A percentile compares a stretch with the other conserved stretches of the same genome.
These are phyloP conservation scores for Entomortierella lignicola DNA, from an alignment of 192 early-diverging fungal species.

Conservation along the genomic window DNA sequence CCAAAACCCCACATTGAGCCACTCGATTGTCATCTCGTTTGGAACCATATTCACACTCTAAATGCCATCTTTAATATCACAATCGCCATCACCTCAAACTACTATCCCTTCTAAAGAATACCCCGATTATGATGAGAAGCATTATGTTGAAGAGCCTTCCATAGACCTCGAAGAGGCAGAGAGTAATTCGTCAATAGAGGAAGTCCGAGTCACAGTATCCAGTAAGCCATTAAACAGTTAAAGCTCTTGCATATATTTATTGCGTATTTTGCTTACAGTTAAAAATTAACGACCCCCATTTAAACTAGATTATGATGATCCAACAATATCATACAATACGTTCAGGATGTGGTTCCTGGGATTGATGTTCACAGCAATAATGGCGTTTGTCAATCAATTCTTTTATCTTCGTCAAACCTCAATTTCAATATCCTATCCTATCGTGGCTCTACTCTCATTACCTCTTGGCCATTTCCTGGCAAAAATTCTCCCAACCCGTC, in stretches of 20 bases:
- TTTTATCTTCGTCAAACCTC: slow-evolving; percentile 60
- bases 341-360: slow-evolving; percentile 66
- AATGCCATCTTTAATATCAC: neutral
- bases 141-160: neutral
- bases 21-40: too few relatives aligned
- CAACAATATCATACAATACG: slow-evolving; percentile 58
- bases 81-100: neutral
- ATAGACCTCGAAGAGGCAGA: slow-evolving; percentile 25
- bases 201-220: slow-evolving; percentile 54
- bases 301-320: slow-evolving; percentile 61
- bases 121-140: neutral
- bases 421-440: slow-evolving; percentile 51
- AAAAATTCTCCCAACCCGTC: slow-evolving; percentile 44
- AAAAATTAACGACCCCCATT: slow-evolving; percentile 11
- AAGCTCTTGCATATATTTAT: neutral
- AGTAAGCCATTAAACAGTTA: slow-evolving; percentile 19
- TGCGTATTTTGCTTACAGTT: slow-evolving; percentile 60
- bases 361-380: slow-evolving; percentile 44
- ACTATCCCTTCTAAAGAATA: neutral
- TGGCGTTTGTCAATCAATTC: slow-evolving; percentile 65
- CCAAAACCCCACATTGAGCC: too few relatives aligned
- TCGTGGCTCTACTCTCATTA: slow-evolving; percentile 60
- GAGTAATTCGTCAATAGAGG: slow-evolving; percentile 57
- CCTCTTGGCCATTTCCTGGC: slow-evolving; percentile 61
- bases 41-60: too few relatives aligned